A percentile compares a stretch with the other conserved stretches of the same genome.
Evolutionary conservation across 2,329 filamentous ascomycete genomes (phyloP).

Genomic region (Epichloe amarillans): DNA sequence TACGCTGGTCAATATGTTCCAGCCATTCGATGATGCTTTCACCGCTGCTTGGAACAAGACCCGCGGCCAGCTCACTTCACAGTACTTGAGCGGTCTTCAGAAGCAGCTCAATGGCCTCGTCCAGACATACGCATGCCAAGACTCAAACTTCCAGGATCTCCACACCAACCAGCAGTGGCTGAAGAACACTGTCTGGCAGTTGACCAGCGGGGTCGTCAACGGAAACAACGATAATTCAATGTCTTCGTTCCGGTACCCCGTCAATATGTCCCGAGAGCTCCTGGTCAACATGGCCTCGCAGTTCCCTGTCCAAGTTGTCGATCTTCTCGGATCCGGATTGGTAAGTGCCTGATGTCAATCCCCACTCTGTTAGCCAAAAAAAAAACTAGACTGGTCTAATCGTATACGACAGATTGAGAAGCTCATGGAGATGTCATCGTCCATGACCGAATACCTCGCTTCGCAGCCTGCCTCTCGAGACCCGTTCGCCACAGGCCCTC

Average conservation of each 20-base stretch:
- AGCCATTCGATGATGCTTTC: slow-evolving; percentile 52
- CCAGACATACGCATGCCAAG: slow-evolving; percentile 37
- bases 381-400: background rate
- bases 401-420: slow-evolving; percentile 51
- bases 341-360: slow-evolving; percentile 30
- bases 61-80: slow-evolving; percentile 39
- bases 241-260: slow-evolving; percentile 49
- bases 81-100: slow-evolving; percentile 44
- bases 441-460: slow-evolving; percentile 60
- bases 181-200: slow-evolving; percentile 49
- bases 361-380: background rate
- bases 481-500: slow-evolving; percentile 53
- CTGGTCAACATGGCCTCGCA: slow-evolving; percentile 53
- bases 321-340: slow-evolving; percentile 60
- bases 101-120: slow-evolving; percentile 47
- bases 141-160: slow-evolving; percentile 41
- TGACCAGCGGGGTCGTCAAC: slow-evolving; percentile 38
- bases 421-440: slow-evolving; percentile 62
- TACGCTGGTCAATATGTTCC: slow-evolving; percentile 48
- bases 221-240: slow-evolving; percentile 36
- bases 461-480: slow-evolving; percentile 46
- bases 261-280: slow-evolving; percentile 49
- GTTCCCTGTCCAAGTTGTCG: slow-evolving; percentile 63
- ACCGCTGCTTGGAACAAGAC: slow-evolving; percentile 55
- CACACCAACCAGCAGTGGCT: slow-evolving; percentile 51